Evolutionary conservation across 305 asterid genomes (phyloP), one percentile per base, ranked within the genome.

Genomic region (Fraxinus baroniana): DNA sequence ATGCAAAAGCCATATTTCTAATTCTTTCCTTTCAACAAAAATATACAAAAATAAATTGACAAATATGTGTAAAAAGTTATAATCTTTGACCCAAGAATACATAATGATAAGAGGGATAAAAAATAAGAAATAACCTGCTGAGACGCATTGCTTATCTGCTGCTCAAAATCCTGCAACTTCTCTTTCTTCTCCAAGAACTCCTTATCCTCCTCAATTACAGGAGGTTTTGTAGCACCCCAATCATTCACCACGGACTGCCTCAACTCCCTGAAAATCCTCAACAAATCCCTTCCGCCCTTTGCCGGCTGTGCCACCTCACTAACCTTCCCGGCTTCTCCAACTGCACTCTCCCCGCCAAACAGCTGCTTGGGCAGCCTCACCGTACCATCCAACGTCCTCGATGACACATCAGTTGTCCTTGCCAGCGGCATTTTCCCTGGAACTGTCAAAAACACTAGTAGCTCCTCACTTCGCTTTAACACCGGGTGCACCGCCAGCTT

Each of bases 171-270:
- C 89, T 87, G 94, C 89, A 95, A 88, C 78, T 46, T 46, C 57
- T 46, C 57, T 46, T 46, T 46, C 57, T 46, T 46, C 57, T 46
- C 57, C 57, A 13, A 44, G 76, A 95, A 94, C 84, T 91, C 97
- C 88, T 89, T 92, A 85, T 94, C 98, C 86, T 93, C 98, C 90
- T 94, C 99, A 20, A 89, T 91, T 9, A 92, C 76, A 0, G 90
- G 89, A 0, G 98, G 97, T 88, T 91, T 94, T 4, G 86, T 84
- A 32, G 92, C 98, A 30, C 91, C 93, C 99, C 99, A 95, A 82
- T 95, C 99, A 91, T 95, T 93, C 4, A 94, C 36, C 84, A 95
- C 91, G 1, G 97, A 89, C 87, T 95, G 98, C 90, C 87, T 95
- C 85, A 95, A 87, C 92, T 95, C 98, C 90, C 87, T 95, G 78